Percentiles rank a stretch among this genome's conserved stretches.
phyloP scores from a whole-genome alignment of 768 basidiomycete species.

The Cystofilobasidium macerans region DNA sequence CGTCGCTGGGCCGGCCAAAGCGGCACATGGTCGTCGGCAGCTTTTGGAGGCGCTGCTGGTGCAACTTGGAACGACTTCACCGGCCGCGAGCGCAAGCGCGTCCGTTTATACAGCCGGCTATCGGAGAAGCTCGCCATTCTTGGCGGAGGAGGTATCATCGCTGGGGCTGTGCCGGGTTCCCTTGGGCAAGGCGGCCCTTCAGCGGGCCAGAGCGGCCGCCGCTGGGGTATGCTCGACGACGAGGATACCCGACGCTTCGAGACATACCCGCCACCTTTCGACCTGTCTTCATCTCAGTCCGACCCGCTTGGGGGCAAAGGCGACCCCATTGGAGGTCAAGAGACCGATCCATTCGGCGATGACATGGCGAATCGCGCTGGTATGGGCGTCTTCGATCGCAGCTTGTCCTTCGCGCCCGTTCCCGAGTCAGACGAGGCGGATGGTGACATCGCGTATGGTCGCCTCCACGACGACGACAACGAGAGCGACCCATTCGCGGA shows the following conservation, averaged over 20 bases:
- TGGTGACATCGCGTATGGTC: conserved; percentile 5
- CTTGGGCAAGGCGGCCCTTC: neutral
- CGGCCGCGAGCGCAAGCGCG: neutral
- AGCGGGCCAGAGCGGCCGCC: neutral
- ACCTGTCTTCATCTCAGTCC: neutral
- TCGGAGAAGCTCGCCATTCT: conserved; percentile 1
- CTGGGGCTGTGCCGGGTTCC: neutral
- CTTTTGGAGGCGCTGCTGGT: neutral
- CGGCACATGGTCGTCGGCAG: neutral
- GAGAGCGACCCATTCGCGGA: neutral
- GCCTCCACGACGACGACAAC: neutral
- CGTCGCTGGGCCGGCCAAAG: neutral
- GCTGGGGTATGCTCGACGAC: conserved; percentile 21
- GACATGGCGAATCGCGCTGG: neutral
- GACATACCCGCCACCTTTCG: conserved; percentile 12
- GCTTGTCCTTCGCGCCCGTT: conserved; percentile 5
- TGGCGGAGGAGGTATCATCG: neutral
- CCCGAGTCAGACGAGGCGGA: neutral
- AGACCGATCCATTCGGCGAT: neutral
- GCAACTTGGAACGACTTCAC: neutral
- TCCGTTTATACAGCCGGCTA: neutral
- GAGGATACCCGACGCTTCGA: conserved; percentile 20
- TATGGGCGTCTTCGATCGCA: conserved; percentile 3
- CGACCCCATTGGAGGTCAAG: neutral
- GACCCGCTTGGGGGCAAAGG: neutral